Base-by-base conservation (phyloP, 225 moss, liverwort and hornwort genomes). In the Sphagnum tenellum region DNA sequence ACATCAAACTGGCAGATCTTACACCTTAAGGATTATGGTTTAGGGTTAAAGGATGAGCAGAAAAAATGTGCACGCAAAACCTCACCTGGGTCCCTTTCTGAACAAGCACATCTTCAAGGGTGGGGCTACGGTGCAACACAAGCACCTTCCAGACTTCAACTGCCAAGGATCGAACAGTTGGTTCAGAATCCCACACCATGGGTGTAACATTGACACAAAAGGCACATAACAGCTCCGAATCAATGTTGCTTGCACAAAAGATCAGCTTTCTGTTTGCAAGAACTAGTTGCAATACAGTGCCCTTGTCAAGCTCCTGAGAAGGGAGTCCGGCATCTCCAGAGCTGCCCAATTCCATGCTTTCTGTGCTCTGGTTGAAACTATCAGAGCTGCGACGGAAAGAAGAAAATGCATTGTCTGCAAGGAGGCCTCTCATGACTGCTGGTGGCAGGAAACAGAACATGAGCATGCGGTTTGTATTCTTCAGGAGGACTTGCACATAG, bases 401-500 rank as follows among this genome's bases (percentile, higher is more conserved):
- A 12, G 64, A 70, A 62, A 59, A 71, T 56, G 67, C 66, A 71
- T 67, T 67, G 57, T 86, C 80, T 62, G 75, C 79, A 56, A 64
- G 54, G 50, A 68, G 48, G 12, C 47, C 71, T 13, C 83, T 80
- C 9, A 75, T 68, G 55, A 71, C 65, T 67, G 77, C 71, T 63
- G 71, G 69, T 54, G 82, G 82, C 69, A 90, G 73, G 66, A 89
- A 79, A 65, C 87, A 89, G 71, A 82, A 93, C 93, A 98, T 93
- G 48, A 98, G 79, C 98, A 98, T 93, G 44, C 98, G 84, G 71
- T 98, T 98, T 63, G 86, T 82, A 67, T 89, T 98, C 72, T 89
- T 98, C 72, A 98, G 57, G 55, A 98, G 78, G 58, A 93, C 87
- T 75, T 90, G 90, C 10, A 93, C 93, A 71, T 87, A 90, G 65